Base-by-base conservation (phyloP, 345 rosid genomes). In the Brassica cretica region DNA sequence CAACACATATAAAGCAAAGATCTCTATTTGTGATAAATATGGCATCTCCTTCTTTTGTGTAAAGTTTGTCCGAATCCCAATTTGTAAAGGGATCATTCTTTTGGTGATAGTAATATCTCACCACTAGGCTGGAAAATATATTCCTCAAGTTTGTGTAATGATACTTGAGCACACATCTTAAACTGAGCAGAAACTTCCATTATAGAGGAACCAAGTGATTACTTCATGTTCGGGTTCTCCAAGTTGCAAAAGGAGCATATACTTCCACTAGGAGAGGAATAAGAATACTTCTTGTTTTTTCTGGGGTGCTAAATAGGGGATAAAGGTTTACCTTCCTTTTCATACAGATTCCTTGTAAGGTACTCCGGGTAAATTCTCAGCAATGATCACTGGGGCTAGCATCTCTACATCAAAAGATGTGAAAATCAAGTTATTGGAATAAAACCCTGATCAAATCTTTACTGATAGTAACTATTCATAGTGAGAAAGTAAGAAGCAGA, bases 361-460 rank as follows among this genome's bases (percentile, higher is more conserved):
- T 81, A 81, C 76, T 66, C 62, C 6, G 2, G 84, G 66, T 82
- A 84, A 70, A 71, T 83, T 81, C 62, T 87, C 90, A 88, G 56
- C 78, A 88, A 85, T 89, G 87, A 88, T 88, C 86, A 87, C 80
- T 86, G 78, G 77, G 86, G 82, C 35, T 83, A 62, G 75, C 72
- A 76, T 81, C 84, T 74, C 84, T 74, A 11, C 86, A 84, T 49
- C 18, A 70, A 30, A 84, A 83, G 68, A 53, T 55, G 11, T 73
- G 82, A 59, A 59, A 84, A 27, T 84, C 84, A 87, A 63, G 56
- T 56, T 71, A 66, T 41, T 62, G 60, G 61, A 79, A 79, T 53
- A 27, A 79, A 68, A 68, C 66, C 59, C 66, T 63, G 15, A 25
- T 60, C 61, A 74, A 35, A 66, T 61, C 66, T 79, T 68, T 61